Percentiles rank a stretch among this genome's conserved stretches.
These are phyloP conservation scores for Penicillium sp. DNA, from an alignment of 2,329 filamentous ascomycete genomes.

Conservation along the genomic window DNA sequence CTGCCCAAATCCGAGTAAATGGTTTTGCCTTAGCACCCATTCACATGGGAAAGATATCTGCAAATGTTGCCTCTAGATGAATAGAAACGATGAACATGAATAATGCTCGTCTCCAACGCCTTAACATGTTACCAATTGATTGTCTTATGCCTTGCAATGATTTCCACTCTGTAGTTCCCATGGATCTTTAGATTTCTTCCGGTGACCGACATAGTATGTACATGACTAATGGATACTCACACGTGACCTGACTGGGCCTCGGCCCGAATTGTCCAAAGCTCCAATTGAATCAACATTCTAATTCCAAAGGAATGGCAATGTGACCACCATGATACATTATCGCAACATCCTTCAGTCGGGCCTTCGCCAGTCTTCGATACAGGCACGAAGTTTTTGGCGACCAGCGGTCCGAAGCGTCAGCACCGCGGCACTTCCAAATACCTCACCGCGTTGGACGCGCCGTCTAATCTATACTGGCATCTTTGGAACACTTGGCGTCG, in stretches of 20 bases:
- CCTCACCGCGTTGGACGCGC: constrained; percentile 35
- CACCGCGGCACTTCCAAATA: constrained; percentile 19
- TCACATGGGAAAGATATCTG: constrained; percentile 4
- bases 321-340: constrained; percentile 31
- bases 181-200: not conserved
- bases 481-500: constrained; percentile 37
- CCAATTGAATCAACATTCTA: not conserved
- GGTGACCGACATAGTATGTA: not conserved
- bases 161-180: not conserved
- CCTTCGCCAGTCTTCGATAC: constrained; percentile 14
- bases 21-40: not conserved
- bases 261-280: not conserved
- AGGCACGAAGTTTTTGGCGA: constrained; percentile 7
- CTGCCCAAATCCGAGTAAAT: constrained; percentile 44
- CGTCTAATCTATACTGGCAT: constrained; percentile 36
- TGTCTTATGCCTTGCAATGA: not conserved
- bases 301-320: constrained; percentile 13
- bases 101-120: constrained; percentile 9
- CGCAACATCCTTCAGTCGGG: constrained; percentile 26
- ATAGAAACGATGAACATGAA: constrained; percentile 28
- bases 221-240: not conserved
- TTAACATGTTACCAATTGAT: not conserved
- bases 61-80: constrained; percentile 23
- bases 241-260: constrained; percentile 4
- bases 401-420: constrained; percentile 20